Evolutionary conservation across 2,329 filamentous ascomycete genomes (phyloP).

Genomic region (Venturia carpophila): DNA sequence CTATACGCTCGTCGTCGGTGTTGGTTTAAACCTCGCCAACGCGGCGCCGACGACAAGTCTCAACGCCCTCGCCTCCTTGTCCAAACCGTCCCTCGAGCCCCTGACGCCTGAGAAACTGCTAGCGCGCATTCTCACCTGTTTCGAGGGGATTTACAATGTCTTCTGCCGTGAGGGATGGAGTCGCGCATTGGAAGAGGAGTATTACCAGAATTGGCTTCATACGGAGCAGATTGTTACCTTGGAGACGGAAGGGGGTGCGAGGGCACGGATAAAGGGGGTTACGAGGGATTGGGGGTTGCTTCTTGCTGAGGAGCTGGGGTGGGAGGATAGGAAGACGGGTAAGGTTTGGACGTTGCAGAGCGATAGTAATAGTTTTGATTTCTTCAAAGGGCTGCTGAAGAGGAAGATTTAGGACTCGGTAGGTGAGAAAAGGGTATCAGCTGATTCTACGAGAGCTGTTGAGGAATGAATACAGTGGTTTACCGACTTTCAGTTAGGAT

Average conservation of each 20-base stretch:
- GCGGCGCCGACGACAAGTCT: slow-evolving; percentile 79
- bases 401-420: slow-evolving; percentile 53
- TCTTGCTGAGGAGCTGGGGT: slow-evolving; percentile 72
- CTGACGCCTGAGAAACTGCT: slow-evolving; percentile 74
- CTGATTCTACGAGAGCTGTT: no score
- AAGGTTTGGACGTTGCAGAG: slow-evolving; percentile 80
- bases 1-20: slow-evolving; percentile 78
- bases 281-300: slow-evolving; percentile 87
- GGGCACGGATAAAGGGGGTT: slow-evolving; percentile 75
- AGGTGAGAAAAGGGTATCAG: neutral
- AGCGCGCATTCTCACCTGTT: slow-evolving; percentile 66
- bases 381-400: slow-evolving; percentile 80
- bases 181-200: slow-evolving; percentile 60
- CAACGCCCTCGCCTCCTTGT: slow-evolving; percentile 53
- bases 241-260: slow-evolving; percentile 68
- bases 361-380: slow-evolving; percentile 98
- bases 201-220: slow-evolving; percentile 83
- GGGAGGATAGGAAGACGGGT: slow-evolving; percentile 65
- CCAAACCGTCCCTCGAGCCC: slow-evolving; percentile 38
- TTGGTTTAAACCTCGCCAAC: slow-evolving; percentile 79
- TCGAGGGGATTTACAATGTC: slow-evolving; percentile 67
- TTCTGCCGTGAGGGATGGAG: slow-evolving; percentile 75
- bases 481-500: no score
- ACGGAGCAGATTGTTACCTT: slow-evolving; percentile 61
- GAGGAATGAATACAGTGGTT: no score